Evolutionary conservation across 2,329 filamentous ascomycete genomes (phyloP), one percentile per base, ranked within the genome.

Genomic region (Colletotrichum sp.): DNA sequence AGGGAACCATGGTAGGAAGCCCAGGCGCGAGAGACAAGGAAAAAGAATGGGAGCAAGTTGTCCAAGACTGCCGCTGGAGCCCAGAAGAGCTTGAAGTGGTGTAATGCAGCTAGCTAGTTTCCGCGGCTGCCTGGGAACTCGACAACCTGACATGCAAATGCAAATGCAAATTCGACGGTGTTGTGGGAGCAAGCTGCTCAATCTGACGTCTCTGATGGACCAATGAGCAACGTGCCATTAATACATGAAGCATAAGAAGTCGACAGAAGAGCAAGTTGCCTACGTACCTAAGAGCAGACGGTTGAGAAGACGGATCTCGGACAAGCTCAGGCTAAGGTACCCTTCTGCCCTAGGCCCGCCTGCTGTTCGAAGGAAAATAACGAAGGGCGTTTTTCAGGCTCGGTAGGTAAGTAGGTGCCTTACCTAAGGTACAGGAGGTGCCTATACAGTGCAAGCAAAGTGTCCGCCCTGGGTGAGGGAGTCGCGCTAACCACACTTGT

Each of bases 361-460:
- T 47, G 43, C 43, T 47, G n/a, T 47, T 47, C 18, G 21, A 21
- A 47, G 21, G 24, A 38, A 13, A 47, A 47, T 31, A 29, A 21
- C 33, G 63, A 33, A 21, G 47, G 38, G 51, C 13, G 58, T 36
- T 51, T 4, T 47, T 66, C 47, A 43, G 47, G 66, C 57, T 31
- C 38, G 38, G 18, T 6, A n/a, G 38, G 38, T 27, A 27, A 27
- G 24, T 27, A 27, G 24, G 24, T 27, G 5, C 24, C 4, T 27
- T 27, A 27, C 24, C 24, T 27, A 27, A 27, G 24, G 24, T 27
- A 27, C 24, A 27, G 24, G 8, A 31, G 29, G 29, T 59, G 18
- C 34, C 29, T 18, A 33, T 63, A 73, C 70, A 73, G 70, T 73
- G 70, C 38, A n/a, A 38, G 43, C 36, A 73, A 29, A 9, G n/a